Percentiles rank a stretch among this genome's conserved stretches.
Evolutionary conservation across 495 filamentous ascomycete genomes (phyloP).

Genomic region (Stereocaulon alpinum): DNA sequence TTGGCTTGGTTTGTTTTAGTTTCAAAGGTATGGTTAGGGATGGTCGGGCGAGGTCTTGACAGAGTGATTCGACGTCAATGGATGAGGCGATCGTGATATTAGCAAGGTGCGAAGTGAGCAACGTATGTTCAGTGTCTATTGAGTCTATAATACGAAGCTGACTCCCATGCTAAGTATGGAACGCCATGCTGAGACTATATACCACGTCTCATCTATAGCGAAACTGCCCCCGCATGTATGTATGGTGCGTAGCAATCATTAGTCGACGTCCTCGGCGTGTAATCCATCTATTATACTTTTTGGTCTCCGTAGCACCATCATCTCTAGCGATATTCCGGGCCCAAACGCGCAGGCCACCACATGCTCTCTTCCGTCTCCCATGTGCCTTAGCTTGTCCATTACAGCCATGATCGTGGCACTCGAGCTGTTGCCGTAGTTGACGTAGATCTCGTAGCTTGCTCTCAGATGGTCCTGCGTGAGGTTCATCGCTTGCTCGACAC

Average conservation of each 20-base stretch:
- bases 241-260: background rate
- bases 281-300: constrained; percentile 10
- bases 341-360: constrained; percentile 58
- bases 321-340: constrained; percentile 53
- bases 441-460: constrained; percentile 52
- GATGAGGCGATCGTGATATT: background rate
- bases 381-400: constrained; percentile 44
- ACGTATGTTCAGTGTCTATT: background rate
- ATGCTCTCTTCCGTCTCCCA: constrained; percentile 42
- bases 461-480: constrained; percentile 49
- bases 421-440: constrained; percentile 51
- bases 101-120: background rate
- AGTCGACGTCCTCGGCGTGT: constrained; percentile 14
- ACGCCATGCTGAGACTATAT: background rate
- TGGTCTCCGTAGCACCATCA: constrained; percentile 45
- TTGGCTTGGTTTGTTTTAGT: no score
- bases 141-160: background rate
- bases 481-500: constrained; percentile 42
- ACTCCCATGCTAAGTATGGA: background rate
- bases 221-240: background rate
- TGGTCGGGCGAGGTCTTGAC: no score
- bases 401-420: constrained; percentile 53
- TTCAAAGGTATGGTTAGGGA: no score
- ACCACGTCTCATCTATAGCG: background rate
- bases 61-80: no score